Percentiles rank a stretch among this genome's conserved stretches.
Evolutionary conservation across 768 basidiomycete genomes (phyloP).

Genomic region (Lentinula raphanica): DNA sequence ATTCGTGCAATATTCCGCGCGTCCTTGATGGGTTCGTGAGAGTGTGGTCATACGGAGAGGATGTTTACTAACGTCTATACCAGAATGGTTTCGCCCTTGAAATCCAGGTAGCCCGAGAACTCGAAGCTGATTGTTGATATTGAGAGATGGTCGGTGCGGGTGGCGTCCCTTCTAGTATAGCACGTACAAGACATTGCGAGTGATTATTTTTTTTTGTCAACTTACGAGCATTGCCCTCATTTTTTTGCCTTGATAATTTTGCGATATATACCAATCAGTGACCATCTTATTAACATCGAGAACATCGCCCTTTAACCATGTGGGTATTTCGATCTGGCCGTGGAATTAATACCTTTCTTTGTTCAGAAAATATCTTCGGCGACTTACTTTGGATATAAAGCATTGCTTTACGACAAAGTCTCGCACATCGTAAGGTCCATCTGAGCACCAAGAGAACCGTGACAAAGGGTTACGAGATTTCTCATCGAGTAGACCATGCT

Average conservation of each 20-base stretch:
- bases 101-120: conserved; percentile 71
- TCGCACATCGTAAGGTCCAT: conserved; percentile 78
- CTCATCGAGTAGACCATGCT: conserved; percentile 64
- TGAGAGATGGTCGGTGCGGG: conserved; percentile 38
- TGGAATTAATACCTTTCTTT: background rate
- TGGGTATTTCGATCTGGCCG: conserved; percentile 56
- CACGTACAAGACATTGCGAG: too few relatives aligned
- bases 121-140: conserved; percentile 70
- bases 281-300: conserved; percentile 70
- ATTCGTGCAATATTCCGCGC: conserved; percentile 85
- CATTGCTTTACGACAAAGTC: conserved; percentile 89
- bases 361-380: conserved; percentile 6
- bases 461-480: conserved; percentile 49
- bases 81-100: conserved; percentile 80
- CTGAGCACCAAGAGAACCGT: conserved; percentile 78
- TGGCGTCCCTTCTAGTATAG: conserved; percentile 9
- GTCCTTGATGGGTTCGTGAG: conserved; percentile 47
- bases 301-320: conserved; percentile 69
- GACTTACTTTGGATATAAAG: conserved; percentile 72
- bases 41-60: background rate
- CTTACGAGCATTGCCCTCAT: conserved; percentile 1
- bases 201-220: too few relatives aligned
- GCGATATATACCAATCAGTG: conserved; percentile 35
- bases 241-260: conserved; percentile 5
- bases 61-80: conserved; percentile 75